Percentiles rank a stretch among this genome's conserved stretches.
Evolutionary conservation across 1,284 basidiomycete species (phyloP).

Genomic region (Ganoderma resinaceum): DNA sequence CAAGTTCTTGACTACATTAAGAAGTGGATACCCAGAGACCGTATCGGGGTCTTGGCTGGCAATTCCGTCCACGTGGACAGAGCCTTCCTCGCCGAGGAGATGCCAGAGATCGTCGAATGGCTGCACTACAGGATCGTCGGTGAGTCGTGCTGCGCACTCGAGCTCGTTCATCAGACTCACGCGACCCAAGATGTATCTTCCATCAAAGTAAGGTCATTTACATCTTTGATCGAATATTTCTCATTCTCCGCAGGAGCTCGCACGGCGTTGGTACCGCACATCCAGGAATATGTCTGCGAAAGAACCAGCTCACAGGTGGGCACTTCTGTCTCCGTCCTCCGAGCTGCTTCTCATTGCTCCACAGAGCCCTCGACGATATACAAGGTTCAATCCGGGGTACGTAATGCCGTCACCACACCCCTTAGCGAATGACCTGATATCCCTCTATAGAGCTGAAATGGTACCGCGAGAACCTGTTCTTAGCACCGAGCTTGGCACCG

Average conservation of each 20-base stretch:
- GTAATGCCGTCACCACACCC: constrained; percentile 12
- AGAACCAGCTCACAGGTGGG: constrained; percentile 58
- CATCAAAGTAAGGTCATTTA: constrained; percentile 62
- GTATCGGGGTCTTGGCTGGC: constrained; percentile 76
- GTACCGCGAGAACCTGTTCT: constrained; percentile 36
- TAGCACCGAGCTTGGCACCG: constrained; percentile 24
- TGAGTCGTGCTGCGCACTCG: constrained; percentile 18
- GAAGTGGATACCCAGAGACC: constrained; percentile 71
- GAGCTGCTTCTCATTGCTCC: not conserved
- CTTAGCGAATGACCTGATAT: not conserved
- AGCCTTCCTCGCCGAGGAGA: constrained; percentile 73
- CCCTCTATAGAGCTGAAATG: constrained; percentile 31
- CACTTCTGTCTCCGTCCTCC: constrained; percentile 5
- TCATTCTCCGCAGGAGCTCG: constrained; percentile 61
- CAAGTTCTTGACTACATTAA: constrained; percentile 73
- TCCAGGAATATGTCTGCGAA: constrained; percentile 37
- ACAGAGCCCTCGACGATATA: constrained; percentile 82
- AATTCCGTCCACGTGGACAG: constrained; percentile 85
- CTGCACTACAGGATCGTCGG: constrained; percentile 70
- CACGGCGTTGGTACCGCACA: constrained; percentile 73
- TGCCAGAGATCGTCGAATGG: constrained; percentile 79
- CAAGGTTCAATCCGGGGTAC: constrained; percentile 74
- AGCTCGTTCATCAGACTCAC: not conserved
- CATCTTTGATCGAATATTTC: not conserved
- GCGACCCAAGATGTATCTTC: constrained; percentile 73